Evolutionary conservation across 345 rosid genomes (phyloP).

Genomic region (Arabis hirsuta): DNA sequence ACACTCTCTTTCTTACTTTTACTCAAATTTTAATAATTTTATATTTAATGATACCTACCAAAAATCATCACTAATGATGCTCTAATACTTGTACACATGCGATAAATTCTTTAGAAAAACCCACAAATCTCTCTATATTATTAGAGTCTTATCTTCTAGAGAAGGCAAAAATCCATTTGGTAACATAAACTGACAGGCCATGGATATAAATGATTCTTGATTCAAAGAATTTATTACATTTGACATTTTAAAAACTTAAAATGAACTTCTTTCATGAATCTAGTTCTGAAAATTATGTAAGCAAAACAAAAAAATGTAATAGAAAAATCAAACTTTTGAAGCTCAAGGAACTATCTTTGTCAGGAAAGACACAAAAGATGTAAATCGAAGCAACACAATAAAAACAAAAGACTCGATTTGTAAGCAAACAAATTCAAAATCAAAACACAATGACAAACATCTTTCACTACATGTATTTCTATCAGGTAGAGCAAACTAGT

Average conservation of each 20-base stretch:
- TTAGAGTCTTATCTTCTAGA: conserved; percentile 4
- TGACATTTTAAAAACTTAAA: too few species aligned
- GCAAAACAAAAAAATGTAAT: background rate
- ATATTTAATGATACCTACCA: too few species aligned
- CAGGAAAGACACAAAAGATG: background rate
- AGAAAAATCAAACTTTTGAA: background rate
- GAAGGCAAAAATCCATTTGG: background rate
- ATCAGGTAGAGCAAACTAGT: background rate
- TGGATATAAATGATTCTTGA: background rate
- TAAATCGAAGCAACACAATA: background rate
- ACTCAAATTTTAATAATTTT: too few species aligned
- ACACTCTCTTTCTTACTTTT: too few species aligned
- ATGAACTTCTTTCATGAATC: too few species aligned
- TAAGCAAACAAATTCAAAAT: background rate
- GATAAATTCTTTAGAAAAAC: background rate
- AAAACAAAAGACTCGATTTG: background rate
- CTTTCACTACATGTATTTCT: background rate
- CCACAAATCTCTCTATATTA: background rate
- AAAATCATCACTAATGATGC: too few species aligned
- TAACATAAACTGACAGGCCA: background rate
- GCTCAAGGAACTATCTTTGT: background rate
- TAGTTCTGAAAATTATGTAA: too few species aligned
- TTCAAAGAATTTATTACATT: too few species aligned
- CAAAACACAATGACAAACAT: background rate
- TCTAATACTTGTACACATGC: too few species aligned